A percentile compares a stretch with the other conserved stretches of the same genome.
These are phyloP conservation scores for Sordaria brevicollis DNA, from an alignment of 495 filamentous ascomycete species.

Conservation along the genomic window DNA sequence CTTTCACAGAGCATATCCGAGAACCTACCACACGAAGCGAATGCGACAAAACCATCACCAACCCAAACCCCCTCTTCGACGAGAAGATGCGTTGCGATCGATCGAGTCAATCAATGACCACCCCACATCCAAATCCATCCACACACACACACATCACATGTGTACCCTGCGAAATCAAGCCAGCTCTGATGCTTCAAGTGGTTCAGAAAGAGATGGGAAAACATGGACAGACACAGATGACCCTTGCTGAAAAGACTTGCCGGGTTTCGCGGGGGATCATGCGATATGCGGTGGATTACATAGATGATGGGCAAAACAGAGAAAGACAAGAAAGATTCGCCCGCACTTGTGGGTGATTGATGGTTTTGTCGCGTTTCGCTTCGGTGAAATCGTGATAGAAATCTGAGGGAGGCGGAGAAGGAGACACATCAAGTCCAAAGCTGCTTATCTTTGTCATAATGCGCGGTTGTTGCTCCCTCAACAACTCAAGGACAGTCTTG, in stretches of 20 bases:
- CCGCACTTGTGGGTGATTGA: not conserved
- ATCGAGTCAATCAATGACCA: not conserved
- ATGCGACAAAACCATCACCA: not conserved
- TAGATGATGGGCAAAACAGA: not conserved
- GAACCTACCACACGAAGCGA: not conserved
- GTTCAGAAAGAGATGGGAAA: not conserved
- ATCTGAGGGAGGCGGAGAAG: not conserved
- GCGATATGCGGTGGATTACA: not conserved
- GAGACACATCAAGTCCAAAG: not conserved
- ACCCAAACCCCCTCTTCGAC: not conserved
- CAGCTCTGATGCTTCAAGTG: not conserved
- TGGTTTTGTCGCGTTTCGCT: not conserved
- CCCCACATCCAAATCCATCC: not conserved
- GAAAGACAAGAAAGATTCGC: not conserved
- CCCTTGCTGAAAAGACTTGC: not conserved
- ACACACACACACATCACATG: no score
- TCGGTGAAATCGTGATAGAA: not conserved
- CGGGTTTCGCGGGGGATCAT: not conserved
- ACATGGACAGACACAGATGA: not conserved
- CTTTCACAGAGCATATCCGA: not conserved
- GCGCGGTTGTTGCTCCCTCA: not conserved
- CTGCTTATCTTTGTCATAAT: not conserved
- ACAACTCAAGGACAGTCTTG: not conserved
- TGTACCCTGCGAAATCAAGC: not conserved
- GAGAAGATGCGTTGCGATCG: not conserved